Evolutionary conservation across 2,329 filamentous ascomycete species (phyloP), one percentile per base, ranked within the genome.

Genomic region (Scedosporium apiospermum): DNA sequence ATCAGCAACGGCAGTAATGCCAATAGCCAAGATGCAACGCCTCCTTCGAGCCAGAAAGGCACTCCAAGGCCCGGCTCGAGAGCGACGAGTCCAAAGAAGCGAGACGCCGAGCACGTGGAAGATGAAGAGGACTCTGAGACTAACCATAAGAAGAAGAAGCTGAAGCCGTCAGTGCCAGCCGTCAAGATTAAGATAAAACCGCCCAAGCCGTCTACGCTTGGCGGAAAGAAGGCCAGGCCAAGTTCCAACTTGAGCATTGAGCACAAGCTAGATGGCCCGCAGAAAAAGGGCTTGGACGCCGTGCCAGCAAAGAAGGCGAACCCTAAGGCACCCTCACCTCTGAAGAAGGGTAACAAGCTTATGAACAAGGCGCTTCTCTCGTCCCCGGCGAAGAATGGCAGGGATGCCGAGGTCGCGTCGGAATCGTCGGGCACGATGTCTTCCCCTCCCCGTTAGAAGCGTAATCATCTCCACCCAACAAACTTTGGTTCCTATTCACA

Each of bases 21-120:
- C 26, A 76, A 74, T 44, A 83, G 78, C 63, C 79, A 81, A 65
- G 77, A 80, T 66, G 83, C 77, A 58, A 87, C 84, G 51, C 84
- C 84, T 9, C 84, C 85, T 16, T 81, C 81, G 34, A 87, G 84
- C 66, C 84, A 86, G 68, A 86, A 85, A 69, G 82, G 81, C 44
- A 88, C 85, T 1, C 85, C 85, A 1, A 73, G 75, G 16, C 81
- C 84, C 1, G 78, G 76, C 6, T 85, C 82, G 12, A 77, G 81
- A 61, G 81, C 78, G 21, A 73, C 73, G 26, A 86, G 82, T 65
- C 83, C 82, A 4, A 78, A 80, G 67, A 86, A 86, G 71, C 78
- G 83, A 26, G 82, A 84, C 61, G 78, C 75, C 53, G 82, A 82
- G 65, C 78, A 81, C 62, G 74, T 79, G 65, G 80, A 83, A 58